Evolutionary conservation across 208 protist species (phyloP).

Genomic region (Phytomonas sp.): DNA sequence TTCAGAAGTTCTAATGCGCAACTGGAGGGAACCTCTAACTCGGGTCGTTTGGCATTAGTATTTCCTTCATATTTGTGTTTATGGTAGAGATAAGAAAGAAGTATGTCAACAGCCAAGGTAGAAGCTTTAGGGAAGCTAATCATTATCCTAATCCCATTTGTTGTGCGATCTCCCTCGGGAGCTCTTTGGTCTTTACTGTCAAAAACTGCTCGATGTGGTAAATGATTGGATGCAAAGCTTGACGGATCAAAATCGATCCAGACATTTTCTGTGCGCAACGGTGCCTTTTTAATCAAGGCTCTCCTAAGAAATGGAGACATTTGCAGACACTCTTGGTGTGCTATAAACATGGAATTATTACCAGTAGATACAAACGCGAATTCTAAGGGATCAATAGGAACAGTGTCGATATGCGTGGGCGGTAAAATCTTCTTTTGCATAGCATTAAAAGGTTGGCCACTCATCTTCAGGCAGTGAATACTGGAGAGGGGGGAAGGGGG

Average conservation of each 20-base stretch:
- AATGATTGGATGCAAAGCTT: neutral
- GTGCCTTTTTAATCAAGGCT: constrained; percentile 34
- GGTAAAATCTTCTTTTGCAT: constrained; percentile 83
- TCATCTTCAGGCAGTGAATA: constrained; percentile 21
- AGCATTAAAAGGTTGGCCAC: constrained; percentile 62
- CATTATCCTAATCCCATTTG: constrained; percentile 9
- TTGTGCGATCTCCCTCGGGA: neutral
- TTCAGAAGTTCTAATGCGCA: constrained; percentile 73
- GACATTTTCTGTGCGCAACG: constrained; percentile 19
- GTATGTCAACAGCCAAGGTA: constrained; percentile 41
- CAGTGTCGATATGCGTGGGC: constrained; percentile 64
- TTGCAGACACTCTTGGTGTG: constrained; percentile 50
- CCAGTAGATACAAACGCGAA: constrained; percentile 55
- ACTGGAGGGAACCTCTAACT: constrained; percentile 42
- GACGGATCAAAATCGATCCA: constrained; percentile 20
- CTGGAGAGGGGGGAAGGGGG: neutral
- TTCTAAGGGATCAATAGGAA: constrained; percentile 42
- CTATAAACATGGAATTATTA: constrained; percentile 46
- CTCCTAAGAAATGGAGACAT: constrained; percentile 55
- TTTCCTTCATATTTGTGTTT: constrained; percentile 74
- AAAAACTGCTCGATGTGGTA: neutral
- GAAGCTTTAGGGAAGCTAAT: constrained; percentile 46
- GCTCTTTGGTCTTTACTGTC: neutral
- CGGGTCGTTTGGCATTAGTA: constrained; percentile 29
- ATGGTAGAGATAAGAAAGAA: constrained; percentile 80